These are phyloP conservation scores for Torulaspora microellipsoides DNA, from an alignment of 805 yeast species.

Conservation along the genomic window DNA sequence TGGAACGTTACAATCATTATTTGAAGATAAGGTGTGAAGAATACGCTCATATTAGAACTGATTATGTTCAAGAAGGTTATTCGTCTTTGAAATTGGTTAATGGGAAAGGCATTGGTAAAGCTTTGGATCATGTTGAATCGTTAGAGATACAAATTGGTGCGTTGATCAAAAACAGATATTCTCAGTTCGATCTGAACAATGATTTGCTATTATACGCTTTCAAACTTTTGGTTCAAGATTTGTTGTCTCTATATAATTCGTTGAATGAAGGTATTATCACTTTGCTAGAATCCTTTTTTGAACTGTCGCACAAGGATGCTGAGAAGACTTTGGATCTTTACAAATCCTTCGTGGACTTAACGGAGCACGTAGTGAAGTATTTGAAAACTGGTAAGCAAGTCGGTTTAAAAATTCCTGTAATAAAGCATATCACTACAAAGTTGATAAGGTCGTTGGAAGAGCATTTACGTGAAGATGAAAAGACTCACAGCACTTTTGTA, in stretches of 20 bases:
- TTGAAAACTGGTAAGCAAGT: slow-evolving; percentile 88
- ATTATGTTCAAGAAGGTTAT: slow-evolving; percentile 72
- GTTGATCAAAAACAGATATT: slow-evolving; percentile 66
- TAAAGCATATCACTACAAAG: slow-evolving; percentile 95
- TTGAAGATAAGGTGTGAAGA: slow-evolving; percentile 64
- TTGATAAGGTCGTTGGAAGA: slow-evolving; percentile 82
- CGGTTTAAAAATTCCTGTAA: slow-evolving; percentile 88
- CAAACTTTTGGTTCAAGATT: slow-evolving; percentile 83
- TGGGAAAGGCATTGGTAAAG: slow-evolving; percentile 66
- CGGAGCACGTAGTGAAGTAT: slow-evolving; percentile 82
- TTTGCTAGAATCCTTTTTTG: slow-evolving; percentile 89
- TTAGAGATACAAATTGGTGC: slow-evolving; percentile 79
- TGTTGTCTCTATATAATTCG: slow-evolving; percentile 79
- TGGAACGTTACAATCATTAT: slow-evolving; percentile 69
- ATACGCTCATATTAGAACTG: slow-evolving; percentile 57
- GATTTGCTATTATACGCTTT: slow-evolving; percentile 82
- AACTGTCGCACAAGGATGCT: slow-evolving; percentile 82
- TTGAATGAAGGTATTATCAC: slow-evolving; percentile 95
- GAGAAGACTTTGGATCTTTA: slow-evolving; percentile 80
- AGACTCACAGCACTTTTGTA: slow-evolving; percentile 28
- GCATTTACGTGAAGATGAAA: slow-evolving; percentile 81
- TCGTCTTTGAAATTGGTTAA: slow-evolving; percentile 42
- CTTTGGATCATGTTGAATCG: slow-evolving; percentile 75
- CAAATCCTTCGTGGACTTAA: slow-evolving; percentile 77
- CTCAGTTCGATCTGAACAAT: slow-evolving; percentile 76